Evolutionary conservation across 352 stramenopile genomes (phyloP), one percentile per base, ranked within the genome.

Genomic region (Phytophthora rubi): DNA sequence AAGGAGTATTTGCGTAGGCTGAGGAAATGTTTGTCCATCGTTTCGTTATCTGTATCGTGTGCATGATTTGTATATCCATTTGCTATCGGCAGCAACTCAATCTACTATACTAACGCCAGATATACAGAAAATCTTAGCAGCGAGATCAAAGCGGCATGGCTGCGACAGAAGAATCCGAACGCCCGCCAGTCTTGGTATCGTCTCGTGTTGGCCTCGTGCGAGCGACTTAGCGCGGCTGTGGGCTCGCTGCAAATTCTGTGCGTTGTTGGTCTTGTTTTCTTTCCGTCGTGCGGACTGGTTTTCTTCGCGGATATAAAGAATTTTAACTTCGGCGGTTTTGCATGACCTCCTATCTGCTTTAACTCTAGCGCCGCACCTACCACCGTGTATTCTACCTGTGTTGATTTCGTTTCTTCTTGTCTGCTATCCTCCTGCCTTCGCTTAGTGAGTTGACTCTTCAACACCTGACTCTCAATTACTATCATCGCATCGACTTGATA

Each of bases 401-500:
- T 21, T 21, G 18, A 21, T 21, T 21, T 21, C 18, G 18, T 21
- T 21, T 21, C 18, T 21, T 21, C 18, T 21, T 21, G 18, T 21
- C 18, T 21, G 18, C 18, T 21, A 21, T 45, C 37, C 5, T 15
- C 37, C 5, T 45, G 37, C 37, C 12, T 13, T 15, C 15, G 37
- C 37, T 45, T 45, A 5, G 12, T 45, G 7, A 16, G 33, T 9
- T 37, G 12, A 9, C 3, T 16, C 15, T 16, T 9, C 0, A 5
- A 4, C 5, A 15, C 37, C 10, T 45, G 37, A 15, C 37, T 45
- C 10, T 59, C 48, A 49, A 65, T 37, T 8, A 61, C 23, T 5
- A 39, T 23, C n/a, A 65, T 37, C 1, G 26, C 55, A 51, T 64
- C 63, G 1, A 37, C 37, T 5, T 61, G 33, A 64, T 70, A 8